Conservation (phyloP, 176 grass and related monocot species). For the Saccharum officinarum region DNA sequence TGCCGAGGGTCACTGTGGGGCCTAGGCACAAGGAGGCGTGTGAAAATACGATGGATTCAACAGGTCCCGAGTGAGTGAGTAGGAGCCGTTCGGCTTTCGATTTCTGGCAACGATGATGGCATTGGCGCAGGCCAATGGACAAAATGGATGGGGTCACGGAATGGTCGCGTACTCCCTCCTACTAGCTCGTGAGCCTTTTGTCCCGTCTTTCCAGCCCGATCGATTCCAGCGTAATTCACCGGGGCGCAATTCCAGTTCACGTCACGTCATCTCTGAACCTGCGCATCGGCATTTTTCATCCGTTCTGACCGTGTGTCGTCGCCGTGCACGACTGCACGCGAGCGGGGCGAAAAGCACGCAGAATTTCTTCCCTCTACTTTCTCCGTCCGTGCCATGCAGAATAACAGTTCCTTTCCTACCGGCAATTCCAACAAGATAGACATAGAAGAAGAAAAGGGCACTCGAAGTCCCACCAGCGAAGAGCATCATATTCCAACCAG, state of each 20-base stretch:
- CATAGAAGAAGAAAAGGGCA: background rate
- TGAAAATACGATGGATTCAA: background rate
- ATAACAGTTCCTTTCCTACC: background rate
- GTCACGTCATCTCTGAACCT: background rate
- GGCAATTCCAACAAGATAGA: background rate
- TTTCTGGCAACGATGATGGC: conserved; percentile 16
- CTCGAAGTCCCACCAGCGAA: background rate
- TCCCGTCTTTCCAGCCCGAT: conserved; percentile 9
- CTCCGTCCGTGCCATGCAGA: background rate
- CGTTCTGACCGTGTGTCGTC: background rate
- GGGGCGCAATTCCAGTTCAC: background rate
- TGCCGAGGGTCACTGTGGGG: background rate
- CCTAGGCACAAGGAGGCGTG: background rate
- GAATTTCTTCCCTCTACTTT: background rate
- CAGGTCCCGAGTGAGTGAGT: background rate
- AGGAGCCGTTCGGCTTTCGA: conserved; percentile 10
- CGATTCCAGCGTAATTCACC: background rate
- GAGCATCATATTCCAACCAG: background rate
- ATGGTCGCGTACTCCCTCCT: background rate
- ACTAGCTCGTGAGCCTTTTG: background rate
- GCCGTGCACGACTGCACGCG: background rate
- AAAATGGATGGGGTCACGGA: background rate
- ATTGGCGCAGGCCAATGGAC: background rate
- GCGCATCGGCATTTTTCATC: background rate
- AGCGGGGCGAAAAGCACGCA: background rate